Percentiles rank a stretch among this genome's conserved stretches.
Evolutionary conservation across 1,284 basidiomycete species (phyloP).

Genomic region (Gymnopus androsaceus): DNA sequence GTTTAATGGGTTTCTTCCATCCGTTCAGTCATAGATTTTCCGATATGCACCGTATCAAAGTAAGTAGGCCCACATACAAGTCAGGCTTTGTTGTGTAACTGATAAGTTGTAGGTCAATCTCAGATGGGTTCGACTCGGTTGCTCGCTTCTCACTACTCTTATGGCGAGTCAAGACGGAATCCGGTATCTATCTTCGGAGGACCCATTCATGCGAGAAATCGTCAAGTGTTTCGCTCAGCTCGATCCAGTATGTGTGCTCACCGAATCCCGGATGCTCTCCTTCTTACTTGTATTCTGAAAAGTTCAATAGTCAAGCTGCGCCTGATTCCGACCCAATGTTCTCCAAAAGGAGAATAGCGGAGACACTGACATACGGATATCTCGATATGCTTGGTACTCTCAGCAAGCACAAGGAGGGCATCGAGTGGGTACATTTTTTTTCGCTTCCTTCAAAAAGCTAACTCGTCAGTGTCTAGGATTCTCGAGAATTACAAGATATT

Average conservation of each 20-base stretch:
- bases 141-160: constrained; percentile 80
- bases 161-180: constrained; percentile 84
- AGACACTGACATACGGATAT: constrained; percentile 89
- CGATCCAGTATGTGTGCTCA: constrained; percentile 70
- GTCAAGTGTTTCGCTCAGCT: constrained; percentile 89
- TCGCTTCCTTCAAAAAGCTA: not conserved
- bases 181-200: constrained; percentile 79
- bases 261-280: not conserved
- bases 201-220: constrained; percentile 85
- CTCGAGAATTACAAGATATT: constrained; percentile 93
- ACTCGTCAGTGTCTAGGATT: constrained; percentile 52
- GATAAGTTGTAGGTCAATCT: constrained; percentile 57
- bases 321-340: constrained; percentile 81
- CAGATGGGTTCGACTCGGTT: constrained; percentile 86
- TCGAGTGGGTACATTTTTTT: constrained; percentile 69
- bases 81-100: not conserved
- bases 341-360: constrained; percentile 80
- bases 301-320: constrained; percentile 59
- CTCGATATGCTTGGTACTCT: constrained; percentile 94
- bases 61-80: constrained; percentile 27
- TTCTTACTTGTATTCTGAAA: not conserved
- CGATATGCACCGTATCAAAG: constrained; percentile 75
- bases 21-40: constrained; percentile 88
- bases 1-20: constrained; percentile 91
- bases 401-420: constrained; percentile 85